Base-by-base conservation (phyloP, 2,329 filamentous ascomycete genomes). In the Aspergillus puulaauensis region DNA sequence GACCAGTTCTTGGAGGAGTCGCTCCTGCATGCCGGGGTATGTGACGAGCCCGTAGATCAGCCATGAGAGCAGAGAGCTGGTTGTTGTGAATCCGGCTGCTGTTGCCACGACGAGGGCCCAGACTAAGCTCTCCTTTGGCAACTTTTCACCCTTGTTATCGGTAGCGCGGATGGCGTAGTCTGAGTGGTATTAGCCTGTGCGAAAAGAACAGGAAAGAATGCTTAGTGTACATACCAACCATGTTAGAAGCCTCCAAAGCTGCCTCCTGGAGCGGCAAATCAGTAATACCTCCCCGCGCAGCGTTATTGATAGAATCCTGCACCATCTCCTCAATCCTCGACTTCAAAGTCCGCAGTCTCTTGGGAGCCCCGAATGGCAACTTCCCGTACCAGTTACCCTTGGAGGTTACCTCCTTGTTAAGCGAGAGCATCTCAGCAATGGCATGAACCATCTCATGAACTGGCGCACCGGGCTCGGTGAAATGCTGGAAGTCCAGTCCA, bases 81-180 rank as follows among this genome's bases (percentile, higher is more conserved):
- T 87, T 0, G 84, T 87, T 1, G 82, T 85, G 72, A 87, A 87
- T 19, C 85, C 85, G 2, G 84, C 84, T 4, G 76, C 84, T 0
- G 79, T 82, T 6, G 79, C 78, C 3, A 86, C 82, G 2, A 85
- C 72, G 0, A 85, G 71, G 1, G 72, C 70, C 61, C 65, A 65
- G 31, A 80, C 68, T n/a, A 78, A 63, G 52, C 69, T 72, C 3
- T 75, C 69, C 37, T 74, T 69, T 0, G 83, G 81, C 0, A 86
- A 70, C 58, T 83, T 82, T 52, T 83, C 76, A 37, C 84, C 84
- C 45, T 82, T 80, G 61, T 68, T 77, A 58, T 86, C 83, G 6
- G 74, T 78, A 2, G 83, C 83, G 12, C 83, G 80, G 2, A 80
- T 68, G 6, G 79, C 72, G 55, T 85, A 86, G 63, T 86, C 83